A percentile compares a stretch with the other conserved stretches of the same genome.
phyloP scores from a whole-genome alignment of 345 rosid genomes.

The Euphorbia peplus region DNA sequence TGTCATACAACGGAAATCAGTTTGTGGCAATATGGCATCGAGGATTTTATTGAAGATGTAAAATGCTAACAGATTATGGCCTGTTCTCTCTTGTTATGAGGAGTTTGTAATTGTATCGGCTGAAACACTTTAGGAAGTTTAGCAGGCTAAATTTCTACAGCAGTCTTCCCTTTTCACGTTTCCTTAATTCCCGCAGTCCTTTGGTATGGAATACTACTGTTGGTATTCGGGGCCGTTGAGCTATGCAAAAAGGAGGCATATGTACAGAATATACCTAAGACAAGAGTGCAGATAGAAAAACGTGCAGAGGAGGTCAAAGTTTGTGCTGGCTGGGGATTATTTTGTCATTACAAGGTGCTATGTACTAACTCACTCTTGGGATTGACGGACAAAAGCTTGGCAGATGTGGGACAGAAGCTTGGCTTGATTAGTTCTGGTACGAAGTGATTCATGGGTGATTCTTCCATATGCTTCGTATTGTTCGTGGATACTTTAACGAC shows the following conservation, averaged over 20 bases:
- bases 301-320: neutral
- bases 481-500: too few species aligned
- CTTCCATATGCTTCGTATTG: too few species aligned
- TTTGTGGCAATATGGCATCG: slow-evolving; percentile 1
- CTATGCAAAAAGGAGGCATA: slow-evolving; percentile 19
- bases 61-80: slow-evolving; percentile 18
- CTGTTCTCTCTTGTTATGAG: slow-evolving; percentile 25
- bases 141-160: slow-evolving; percentile 29
- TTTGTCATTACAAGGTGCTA: neutral
- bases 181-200: slow-evolving; percentile 14
- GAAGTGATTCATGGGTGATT: neutral
- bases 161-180: slow-evolving; percentile 10
- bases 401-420: neutral
- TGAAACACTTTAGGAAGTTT: slow-evolving; percentile 13
- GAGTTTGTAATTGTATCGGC: slow-evolving; percentile 37
- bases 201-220: slow-evolving; percentile 13
- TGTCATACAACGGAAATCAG: slow-evolving; percentile 12
- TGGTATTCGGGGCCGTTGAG: slow-evolving; percentile 19
- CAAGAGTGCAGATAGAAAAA: slow-evolving; percentile 10
- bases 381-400: neutral
- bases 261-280: slow-evolving; percentile 43
- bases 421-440: slow-evolving; percentile 4
- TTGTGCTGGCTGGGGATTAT: slow-evolving; percentile 5
- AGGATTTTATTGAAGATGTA: slow-evolving; percentile 13
- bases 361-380: neutral